Percentiles rank a stretch among this genome's conserved stretches.
These are phyloP conservation scores for Solanum hybrid DNA, from an alignment of 305 asterid genomes.

Conservation along the genomic window DNA sequence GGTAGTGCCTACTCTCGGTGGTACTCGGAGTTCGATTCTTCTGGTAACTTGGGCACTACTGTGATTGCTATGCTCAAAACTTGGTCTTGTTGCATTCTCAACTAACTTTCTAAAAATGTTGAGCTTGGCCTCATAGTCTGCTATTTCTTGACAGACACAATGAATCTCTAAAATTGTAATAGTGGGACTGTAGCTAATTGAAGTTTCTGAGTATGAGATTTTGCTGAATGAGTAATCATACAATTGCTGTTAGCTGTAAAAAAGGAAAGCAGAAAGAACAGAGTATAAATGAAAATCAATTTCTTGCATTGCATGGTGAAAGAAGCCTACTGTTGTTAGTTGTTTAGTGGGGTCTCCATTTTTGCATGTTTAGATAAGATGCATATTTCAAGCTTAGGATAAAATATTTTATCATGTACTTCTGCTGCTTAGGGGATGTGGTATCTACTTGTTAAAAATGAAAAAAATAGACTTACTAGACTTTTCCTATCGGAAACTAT, in stretches of 20 bases:
- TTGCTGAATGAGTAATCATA: neutral
- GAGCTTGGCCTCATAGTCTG: neutral
- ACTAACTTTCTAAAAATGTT: neutral
- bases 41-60: neutral
- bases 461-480: neutral
- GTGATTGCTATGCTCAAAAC: neutral
- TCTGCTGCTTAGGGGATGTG: neutral
- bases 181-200: neutral
- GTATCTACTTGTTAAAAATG: neutral
- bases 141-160: neutral
- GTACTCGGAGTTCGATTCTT: neutral
- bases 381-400: neutral
- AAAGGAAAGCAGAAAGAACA: neutral
- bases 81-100: neutral
- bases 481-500: neutral
- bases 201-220: neutral
- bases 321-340: neutral
- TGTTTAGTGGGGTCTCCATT: neutral
- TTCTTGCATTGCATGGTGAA: neutral
- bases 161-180: neutral
- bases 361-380: neutral
- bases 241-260: neutral
- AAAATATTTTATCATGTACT: neutral
- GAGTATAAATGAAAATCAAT: neutral
- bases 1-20: neutral